Evolutionary conservation across 345 rosid genomes (phyloP), one percentile per base, ranked within the genome.

Genomic region (Iberis pinnata): DNA sequence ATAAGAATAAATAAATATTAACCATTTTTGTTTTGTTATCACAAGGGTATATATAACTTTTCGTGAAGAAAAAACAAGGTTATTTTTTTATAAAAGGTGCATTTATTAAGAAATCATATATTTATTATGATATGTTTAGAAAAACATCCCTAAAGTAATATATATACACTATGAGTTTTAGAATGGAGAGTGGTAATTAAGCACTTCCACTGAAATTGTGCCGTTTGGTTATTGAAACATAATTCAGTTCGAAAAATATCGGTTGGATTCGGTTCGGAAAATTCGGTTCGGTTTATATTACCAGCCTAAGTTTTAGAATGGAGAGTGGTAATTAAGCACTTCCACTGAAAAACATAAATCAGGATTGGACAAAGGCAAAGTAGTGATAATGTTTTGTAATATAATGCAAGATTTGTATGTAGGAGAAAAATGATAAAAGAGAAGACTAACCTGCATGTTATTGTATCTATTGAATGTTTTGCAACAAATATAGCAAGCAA

Each of bases 381-480:
- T 35, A 32, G 3, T 32, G 37, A 37, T 32, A 32, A 32, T 32
- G 37, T 32, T 40, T 26, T 18, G 6, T 43, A 37, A 55, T 16
- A 38, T 2, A 9, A 29, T 64, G 62, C 50, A 32, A 49, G 24
- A 56, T 60, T 37, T 36, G 35, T 36, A 26, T 32, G 37, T 16
- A 36, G 14, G 22, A 38, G 43, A 19, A 44, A 7, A 14, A 56
- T 63, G 39, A 15, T 33, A 13, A 36, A 17, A 49, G 43, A 14
- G 35, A 57, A 14, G 33, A 44, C 37, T 33, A 63, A 88, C 99
- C 97, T 92, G 97, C 99, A 92, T 92, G 87, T 92, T 92, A 69
- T 92, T 92, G 85, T 88, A 92, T 67, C 99, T 77, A 73, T 92
- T 92, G 86, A 92, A 92, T 72, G 97, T 80, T 75, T 92, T 92